phyloP scores from a whole-genome alignment of 495 filamentous ascomycete species.

The Bryoglossum gracile region DNA sequence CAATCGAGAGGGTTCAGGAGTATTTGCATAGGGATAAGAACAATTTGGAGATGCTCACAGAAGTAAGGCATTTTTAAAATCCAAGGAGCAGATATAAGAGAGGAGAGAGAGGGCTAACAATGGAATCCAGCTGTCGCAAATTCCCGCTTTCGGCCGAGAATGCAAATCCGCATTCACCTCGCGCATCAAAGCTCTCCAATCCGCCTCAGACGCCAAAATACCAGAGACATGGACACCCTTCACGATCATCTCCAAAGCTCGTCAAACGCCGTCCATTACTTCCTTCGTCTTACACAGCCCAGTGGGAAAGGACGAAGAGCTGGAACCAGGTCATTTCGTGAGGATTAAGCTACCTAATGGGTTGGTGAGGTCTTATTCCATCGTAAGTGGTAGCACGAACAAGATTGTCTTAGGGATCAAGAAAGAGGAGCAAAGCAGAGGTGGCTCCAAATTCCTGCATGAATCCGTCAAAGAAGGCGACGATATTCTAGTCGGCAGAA shows the following conservation, averaged over 20 bases:
- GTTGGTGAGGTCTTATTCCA: slow-evolving; percentile 32
- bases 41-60: slow-evolving; percentile 37
- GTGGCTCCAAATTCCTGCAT: slow-evolving; percentile 42
- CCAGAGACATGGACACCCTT: slow-evolving; percentile 37
- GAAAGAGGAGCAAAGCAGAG: slow-evolving; percentile 36
- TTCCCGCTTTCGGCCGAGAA: slow-evolving; percentile 42
- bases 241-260: slow-evolving; percentile 35
- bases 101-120: too few species aligned
- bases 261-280: slow-evolving; percentile 33
- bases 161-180: slow-evolving; percentile 34
- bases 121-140: slow-evolving; percentile 27
- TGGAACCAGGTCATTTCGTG: slow-evolving; percentile 34
- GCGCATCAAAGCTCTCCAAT: slow-evolving; percentile 29
- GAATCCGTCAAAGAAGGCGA: slow-evolving; percentile 29
- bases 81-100: too few species aligned
- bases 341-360: slow-evolving; percentile 39
- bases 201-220: slow-evolving; percentile 25
- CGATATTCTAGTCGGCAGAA: slow-evolving; percentile 40
- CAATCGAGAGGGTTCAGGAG: slow-evolving; percentile 46
- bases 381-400: slow-evolving; percentile 36
- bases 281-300: slow-evolving; percentile 33
- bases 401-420: slow-evolving; percentile 41
- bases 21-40: slow-evolving; percentile 42
- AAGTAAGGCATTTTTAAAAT: too few species aligned
- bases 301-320: slow-evolving; percentile 11